Evolutionary conservation across 352 stramenopile genomes (phyloP).

Genomic region (Phytopythium helicoides): DNA sequence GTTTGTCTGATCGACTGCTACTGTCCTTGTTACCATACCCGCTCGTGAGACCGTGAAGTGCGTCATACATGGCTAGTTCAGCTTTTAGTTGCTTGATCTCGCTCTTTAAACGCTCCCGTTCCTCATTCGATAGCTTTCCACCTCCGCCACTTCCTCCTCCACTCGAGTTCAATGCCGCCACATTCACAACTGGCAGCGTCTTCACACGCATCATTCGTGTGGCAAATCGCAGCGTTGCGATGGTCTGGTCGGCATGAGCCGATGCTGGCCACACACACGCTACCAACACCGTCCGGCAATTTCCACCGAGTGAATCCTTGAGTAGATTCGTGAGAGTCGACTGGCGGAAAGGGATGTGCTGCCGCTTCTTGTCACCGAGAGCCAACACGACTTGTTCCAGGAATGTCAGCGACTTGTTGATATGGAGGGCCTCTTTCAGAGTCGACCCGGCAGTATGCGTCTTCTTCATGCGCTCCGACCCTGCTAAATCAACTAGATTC

Average conservation of each 20-base stretch:
- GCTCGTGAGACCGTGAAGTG: conserved; percentile 38
- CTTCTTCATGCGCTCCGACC: conserved; percentile 92
- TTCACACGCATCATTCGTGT: conserved; percentile 85
- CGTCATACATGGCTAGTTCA: conserved; percentile 66
- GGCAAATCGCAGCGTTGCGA: conserved; percentile 91
- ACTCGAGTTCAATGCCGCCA: conserved; percentile 11
- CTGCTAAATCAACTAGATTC: conserved; percentile 90
- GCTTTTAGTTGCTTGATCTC: conserved; percentile 56
- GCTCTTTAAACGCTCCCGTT: conserved; percentile 21
- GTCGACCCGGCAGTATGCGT: conserved; percentile 38
- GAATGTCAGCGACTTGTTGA: conserved; percentile 75
- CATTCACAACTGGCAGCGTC: conserved; percentile 70
- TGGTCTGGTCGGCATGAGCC: conserved; percentile 73
- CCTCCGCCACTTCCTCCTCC: conserved; percentile 9
- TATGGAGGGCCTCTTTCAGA: conserved; percentile 46
- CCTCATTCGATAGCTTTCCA: conserved; percentile 12
- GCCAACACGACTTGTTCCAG: conserved; percentile 90
- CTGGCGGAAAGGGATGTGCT: conserved; percentile 91
- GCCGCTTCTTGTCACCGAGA: conserved; percentile 83
- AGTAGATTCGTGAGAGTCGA: conserved; percentile 92
- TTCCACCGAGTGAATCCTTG: conserved; percentile 84
- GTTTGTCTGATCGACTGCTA: background rate
- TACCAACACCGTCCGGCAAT: conserved; percentile 80
- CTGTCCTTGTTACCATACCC: conserved; percentile 1
- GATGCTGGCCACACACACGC: conserved; percentile 83